Base-by-base conservation (phyloP, 2,329 filamentous ascomycete genomes). In the Pseudocercospora fijiensis region DNA sequence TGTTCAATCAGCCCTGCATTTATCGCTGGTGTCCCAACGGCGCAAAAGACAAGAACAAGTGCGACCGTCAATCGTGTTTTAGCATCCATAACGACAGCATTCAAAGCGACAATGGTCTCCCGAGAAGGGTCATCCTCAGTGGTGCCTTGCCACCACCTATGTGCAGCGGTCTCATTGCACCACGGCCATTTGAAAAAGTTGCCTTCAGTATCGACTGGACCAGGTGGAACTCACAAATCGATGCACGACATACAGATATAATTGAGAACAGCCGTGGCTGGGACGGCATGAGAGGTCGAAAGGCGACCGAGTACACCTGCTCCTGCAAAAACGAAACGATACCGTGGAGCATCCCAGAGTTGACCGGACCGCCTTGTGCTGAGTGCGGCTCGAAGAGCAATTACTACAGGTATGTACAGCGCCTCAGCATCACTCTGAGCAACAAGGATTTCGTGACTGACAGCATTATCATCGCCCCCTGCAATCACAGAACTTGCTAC, bases 1-100 rank as follows among this genome's bases (percentile, higher is more conserved):
- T 64, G 0, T 52, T 45, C 59, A 20, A 47, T 0, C 58, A 60
- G 47, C 45, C 66, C 2, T 68, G 64, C 26, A 30, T 68, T n/a
- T 64, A 66, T 16, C 49, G 49, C 13, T 52, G 49, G 49, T 52
- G 24, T 9, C 22, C 49, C 2, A 27, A 52, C 10, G 24, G 13
- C 2, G 16, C 20, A 9, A n/a, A 22, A 8, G 13, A n/a, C 1
- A 52, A 24, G n/a, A 1, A 8, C 20, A 18, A 28, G 20, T 52
- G 49, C 13, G 20, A 22, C 9, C 20, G 24, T n/a, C 13, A 9
- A 4, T n/a, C 27, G 18, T 52, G 49, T 11, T 3, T 22, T 4
- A 24, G 24, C n/a, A 22, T n/a, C 3, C 49, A 52, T 16, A 22
- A 22, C 11, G 47, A 51, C 22, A 26, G 20, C 22, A 8, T 24